These are phyloP conservation scores for Nigrospora sphaerica DNA, from an alignment of 2,329 filamentous ascomycete species.

Conservation along the genomic window DNA sequence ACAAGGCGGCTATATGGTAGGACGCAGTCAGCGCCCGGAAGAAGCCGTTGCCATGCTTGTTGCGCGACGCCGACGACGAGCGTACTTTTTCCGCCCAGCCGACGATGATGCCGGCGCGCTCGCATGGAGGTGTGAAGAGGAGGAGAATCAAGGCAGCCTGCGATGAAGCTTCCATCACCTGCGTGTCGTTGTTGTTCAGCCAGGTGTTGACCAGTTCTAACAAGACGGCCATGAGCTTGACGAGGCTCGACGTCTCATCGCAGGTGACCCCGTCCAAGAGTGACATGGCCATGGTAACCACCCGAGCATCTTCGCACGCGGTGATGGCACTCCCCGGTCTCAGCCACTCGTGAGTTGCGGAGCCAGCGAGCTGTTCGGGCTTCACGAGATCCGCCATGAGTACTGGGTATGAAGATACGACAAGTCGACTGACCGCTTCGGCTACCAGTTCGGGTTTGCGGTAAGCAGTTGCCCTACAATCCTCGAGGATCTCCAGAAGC, in stretches of 20 bases:
- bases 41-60: constrained; percentile 38
- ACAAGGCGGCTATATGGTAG: constrained; percentile 30
- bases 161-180: constrained; percentile 41
- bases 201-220: constrained; percentile 32
- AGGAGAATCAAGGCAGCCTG: constrained; percentile 44
- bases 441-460: constrained; percentile 59
- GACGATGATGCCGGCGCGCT: constrained; percentile 31
- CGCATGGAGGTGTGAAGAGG: constrained; percentile 29
- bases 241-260: constrained; percentile 7
- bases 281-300: constrained; percentile 3
- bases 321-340: constrained; percentile 5
- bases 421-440: constrained; percentile 52
- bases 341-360: background rate
- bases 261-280: constrained; percentile 9
- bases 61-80: constrained; percentile 21
- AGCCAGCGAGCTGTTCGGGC: background rate
- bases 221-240: constrained; percentile 15
- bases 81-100: constrained; percentile 40
- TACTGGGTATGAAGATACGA: constrained; percentile 44
- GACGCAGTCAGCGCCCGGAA: constrained; percentile 46
- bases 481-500: constrained; percentile 29
- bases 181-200: constrained; percentile 42
- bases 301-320: constrained; percentile 6
- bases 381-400: constrained; percentile 14
- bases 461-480: constrained; percentile 34